Conservation (phyloP, 768 basidiomycete species). For the Pleurotus tuoliensis region DNA sequence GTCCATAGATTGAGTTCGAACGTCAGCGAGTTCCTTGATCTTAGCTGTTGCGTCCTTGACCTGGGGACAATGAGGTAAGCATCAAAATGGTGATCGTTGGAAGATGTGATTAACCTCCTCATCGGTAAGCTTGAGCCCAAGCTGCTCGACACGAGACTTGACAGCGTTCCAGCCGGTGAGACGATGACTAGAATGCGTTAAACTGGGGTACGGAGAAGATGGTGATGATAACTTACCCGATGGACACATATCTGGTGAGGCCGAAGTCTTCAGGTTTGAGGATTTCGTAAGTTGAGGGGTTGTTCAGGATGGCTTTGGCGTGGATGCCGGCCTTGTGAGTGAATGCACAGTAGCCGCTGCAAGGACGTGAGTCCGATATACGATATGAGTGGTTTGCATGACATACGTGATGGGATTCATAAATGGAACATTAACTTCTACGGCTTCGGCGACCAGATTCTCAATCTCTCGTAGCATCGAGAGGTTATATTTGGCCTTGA, state of each 20-base stretch:
- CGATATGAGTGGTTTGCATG: not conserved
- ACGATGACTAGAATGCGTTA: constrained; percentile 58
- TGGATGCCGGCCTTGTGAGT: constrained; percentile 99
- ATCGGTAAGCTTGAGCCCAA: constrained; percentile 85
- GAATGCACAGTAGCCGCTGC: constrained; percentile 97
- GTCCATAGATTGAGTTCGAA: constrained; percentile 98
- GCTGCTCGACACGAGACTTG: constrained; percentile 98
- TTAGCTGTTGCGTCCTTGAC: constrained; percentile 98
- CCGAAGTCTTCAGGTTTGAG: constrained; percentile 99
- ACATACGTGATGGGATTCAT: constrained; percentile 89
- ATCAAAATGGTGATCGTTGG: not conserved
- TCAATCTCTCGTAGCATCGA: constrained; percentile 97
- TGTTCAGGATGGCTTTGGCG: constrained; percentile 99
- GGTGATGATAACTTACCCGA: constrained; percentile 55
- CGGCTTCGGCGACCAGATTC: constrained; percentile 97
- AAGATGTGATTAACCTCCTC: constrained; percentile 57
- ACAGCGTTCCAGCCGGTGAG: constrained; percentile 99
- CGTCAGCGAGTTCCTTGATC: constrained; percentile 99
- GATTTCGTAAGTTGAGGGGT: constrained; percentile 98
- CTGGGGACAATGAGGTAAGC: constrained; percentile 27
- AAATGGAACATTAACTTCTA: constrained; percentile 97
- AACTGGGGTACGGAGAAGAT: not conserved
- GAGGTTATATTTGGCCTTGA: constrained; percentile 99
- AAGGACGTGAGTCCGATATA: not conserved
- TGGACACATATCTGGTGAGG: constrained; percentile 94